Percentiles rank a stretch among this genome's conserved stretches.
Conservation (phyloP, 176 grass and related monocot species). For the Pontederia paniculata region DNA sequence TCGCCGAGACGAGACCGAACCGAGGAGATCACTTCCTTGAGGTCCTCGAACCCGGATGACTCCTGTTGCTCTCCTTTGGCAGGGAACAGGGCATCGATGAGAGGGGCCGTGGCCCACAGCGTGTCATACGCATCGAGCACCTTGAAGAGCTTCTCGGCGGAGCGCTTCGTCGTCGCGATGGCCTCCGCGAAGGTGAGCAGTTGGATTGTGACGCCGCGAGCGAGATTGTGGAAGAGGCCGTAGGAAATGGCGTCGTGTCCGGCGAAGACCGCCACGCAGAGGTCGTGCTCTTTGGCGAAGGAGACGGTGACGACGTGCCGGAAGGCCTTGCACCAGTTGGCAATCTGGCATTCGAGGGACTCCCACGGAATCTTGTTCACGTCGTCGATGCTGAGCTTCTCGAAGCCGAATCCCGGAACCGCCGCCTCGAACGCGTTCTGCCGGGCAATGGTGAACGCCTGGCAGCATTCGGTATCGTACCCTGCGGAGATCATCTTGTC, state of each 20-base stretch:
- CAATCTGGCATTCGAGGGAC: slow-evolving; percentile 43
- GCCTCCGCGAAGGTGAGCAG: slow-evolving; percentile 2
- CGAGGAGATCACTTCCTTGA: slow-evolving; percentile 35
- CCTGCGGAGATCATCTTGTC: slow-evolving; percentile 35
- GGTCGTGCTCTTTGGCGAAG: slow-evolving; percentile 45
- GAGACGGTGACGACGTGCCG: slow-evolving; percentile 25
- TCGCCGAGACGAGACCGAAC: slow-evolving; percentile 49
- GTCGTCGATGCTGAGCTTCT: slow-evolving; percentile 57
- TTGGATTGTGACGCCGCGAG: neutral
- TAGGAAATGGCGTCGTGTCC: neutral
- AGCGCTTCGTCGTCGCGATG: slow-evolving; percentile 39
- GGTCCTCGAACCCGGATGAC: slow-evolving; percentile 18
- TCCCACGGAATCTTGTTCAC: slow-evolving; percentile 70
- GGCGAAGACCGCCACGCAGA: slow-evolving; percentile 42
- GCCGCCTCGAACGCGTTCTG: slow-evolving; percentile 49
- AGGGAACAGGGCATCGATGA: slow-evolving; percentile 30
- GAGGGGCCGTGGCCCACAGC: slow-evolving; percentile 33
- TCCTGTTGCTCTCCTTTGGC: neutral
- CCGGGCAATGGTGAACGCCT: slow-evolving; percentile 53
- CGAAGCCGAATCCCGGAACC: slow-evolving; percentile 47
- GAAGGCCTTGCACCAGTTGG: slow-evolving; percentile 59
- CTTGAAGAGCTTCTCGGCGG: slow-evolving; percentile 79
- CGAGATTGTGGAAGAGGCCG: neutral
- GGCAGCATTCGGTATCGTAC: slow-evolving; percentile 58
- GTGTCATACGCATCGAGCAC: slow-evolving; percentile 89